Conservation (phyloP, 2,329 filamentous ascomycete genomes). For the Microcyclospora pomicola region DNA sequence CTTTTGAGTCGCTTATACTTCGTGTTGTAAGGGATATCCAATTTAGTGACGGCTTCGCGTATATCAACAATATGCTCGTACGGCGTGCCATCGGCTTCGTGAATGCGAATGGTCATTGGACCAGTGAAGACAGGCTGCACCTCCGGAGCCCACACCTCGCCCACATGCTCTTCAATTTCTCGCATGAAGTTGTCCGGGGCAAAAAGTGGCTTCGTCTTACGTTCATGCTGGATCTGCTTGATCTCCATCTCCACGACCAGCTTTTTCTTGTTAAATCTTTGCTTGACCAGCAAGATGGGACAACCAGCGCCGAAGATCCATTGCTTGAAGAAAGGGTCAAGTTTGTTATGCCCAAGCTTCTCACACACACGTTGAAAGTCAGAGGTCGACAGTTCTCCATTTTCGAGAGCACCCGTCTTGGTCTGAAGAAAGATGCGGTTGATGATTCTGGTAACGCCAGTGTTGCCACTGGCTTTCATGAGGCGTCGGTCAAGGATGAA, state of each 20-base stretch:
- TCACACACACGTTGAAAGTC: conserved; percentile 75
- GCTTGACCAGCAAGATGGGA: conserved; percentile 71
- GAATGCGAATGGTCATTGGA: conserved; percentile 93
- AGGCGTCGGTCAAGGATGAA: conserved; percentile 89
- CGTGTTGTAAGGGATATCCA: conserved; percentile 96
- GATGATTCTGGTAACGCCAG: conserved; percentile 72
- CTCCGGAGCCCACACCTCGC: conserved; percentile 51
- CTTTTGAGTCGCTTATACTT: conserved; percentile 97
- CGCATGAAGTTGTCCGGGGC: conserved; percentile 67
- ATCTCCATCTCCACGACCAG: conserved; percentile 87
- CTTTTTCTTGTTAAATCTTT: conserved; percentile 95
- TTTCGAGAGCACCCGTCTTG: conserved; percentile 62
- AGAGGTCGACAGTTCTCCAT: conserved; percentile 57
- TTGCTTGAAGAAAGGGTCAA: conserved; percentile 85
- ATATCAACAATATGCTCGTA: conserved; percentile 98
- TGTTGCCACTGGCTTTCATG: conserved; percentile 73
- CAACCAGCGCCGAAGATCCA: conserved; percentile 86
- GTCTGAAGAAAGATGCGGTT: conserved; percentile 75
- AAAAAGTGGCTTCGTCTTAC: conserved; percentile 44
- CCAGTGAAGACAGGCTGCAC: conserved; percentile 64
- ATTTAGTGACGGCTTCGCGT: conserved; percentile 67
- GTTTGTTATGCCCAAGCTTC: conserved; percentile 70
- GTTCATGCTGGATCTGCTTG: conserved; percentile 54
- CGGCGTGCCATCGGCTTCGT: conserved; percentile 93
- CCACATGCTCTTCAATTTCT: conserved; percentile 68